These are phyloP conservation scores for Debaryomyces coudertii DNA, from an alignment of 1,139 yeast species.

Conservation along the genomic window DNA sequence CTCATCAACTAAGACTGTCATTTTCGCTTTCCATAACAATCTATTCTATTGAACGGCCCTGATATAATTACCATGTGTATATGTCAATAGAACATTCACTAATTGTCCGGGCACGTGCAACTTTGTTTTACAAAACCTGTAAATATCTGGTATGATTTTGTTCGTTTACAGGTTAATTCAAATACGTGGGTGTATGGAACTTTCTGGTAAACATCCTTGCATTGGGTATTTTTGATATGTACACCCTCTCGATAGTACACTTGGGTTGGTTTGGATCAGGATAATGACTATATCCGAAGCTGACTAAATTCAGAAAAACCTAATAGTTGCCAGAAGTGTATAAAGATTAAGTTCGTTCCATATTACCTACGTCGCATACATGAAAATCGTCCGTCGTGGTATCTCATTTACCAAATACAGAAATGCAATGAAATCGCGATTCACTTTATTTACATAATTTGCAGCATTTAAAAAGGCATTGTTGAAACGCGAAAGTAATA, in stretches of 20 bases:
- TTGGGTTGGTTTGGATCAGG: not conserved
- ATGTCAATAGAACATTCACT: not conserved
- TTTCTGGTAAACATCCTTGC: too few species aligned
- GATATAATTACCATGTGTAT: not conserved
- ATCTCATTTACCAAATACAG: constrained; percentile 7
- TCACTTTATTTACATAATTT: constrained; percentile 6
- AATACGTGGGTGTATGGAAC: too few species aligned
- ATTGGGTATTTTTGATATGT: too few species aligned
- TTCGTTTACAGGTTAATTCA: too few species aligned
- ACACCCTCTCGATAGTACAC: too few species aligned
- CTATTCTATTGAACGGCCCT: not conserved
- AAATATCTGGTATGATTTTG: too few species aligned
- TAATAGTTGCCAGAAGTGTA: not conserved
- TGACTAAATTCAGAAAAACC: not conserved
- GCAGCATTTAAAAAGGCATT: constrained; percentile 2
- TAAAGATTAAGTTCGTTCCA: not conserved
- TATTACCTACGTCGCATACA: not conserved
- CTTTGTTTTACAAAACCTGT: too few species aligned
- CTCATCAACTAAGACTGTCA: not conserved
- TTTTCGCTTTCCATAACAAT: not conserved
- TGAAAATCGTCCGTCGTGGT: constrained; percentile 3
- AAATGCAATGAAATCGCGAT: constrained; percentile 4
- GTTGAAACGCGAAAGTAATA: constrained; percentile 7
- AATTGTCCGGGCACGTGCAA: not conserved
- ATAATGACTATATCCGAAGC: not conserved